Base-by-base conservation (phyloP, 2,329 filamentous ascomycete species). In the Dryadomyces quercus-mongolicae region DNA sequence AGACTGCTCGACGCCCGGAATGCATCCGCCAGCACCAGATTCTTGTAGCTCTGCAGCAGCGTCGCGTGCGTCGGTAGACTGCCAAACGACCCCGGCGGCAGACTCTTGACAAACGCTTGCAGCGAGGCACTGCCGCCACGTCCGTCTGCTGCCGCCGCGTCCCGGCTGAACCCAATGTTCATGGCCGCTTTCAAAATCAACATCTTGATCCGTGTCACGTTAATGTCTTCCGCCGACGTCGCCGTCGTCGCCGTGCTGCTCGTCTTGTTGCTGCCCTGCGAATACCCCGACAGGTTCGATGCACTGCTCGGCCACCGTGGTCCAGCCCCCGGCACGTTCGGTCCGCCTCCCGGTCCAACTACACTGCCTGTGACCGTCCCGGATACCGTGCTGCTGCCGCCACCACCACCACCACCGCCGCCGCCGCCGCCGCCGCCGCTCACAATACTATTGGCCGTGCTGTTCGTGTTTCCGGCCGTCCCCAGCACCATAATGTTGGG, bases 401-500 rank as follows among this genome's bases (percentile, higher is more conserved):
- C 10, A 3, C 10, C 10, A 3, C 15, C 36, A 3, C 36, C 36
- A 12, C 36, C 36, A 12, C 10, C 15, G 3, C 36, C 10, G 3
- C 10, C 36, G 36, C 10, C 15, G 3, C 36, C 10, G 3, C 10
- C 10, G 3, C 15, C 36, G 3, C 36, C 36, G 36, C 36, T 16
- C 10, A 40, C 82, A 15, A 76, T 52, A 36, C 36, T 56, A 38
- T 61, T 61, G 50, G 61, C 62, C 36, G 36, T 71, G 22, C 81
- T 78, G 48, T 42, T 56, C 25, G 58, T 56, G 38, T 74, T 76
- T 12, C 36, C 36, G 36, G 36, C 36, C 5, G 88, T 86, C 2
- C 89, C 89, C 0, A 96, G 84, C 52, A 95, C 76, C 61, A 96
- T 95, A 63, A 95, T 94, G 6, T 89, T 91, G 52, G 89, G 80